Conservation (phyloP, 106 monocot species). For the Dendrobium chrysotoxum region DNA sequence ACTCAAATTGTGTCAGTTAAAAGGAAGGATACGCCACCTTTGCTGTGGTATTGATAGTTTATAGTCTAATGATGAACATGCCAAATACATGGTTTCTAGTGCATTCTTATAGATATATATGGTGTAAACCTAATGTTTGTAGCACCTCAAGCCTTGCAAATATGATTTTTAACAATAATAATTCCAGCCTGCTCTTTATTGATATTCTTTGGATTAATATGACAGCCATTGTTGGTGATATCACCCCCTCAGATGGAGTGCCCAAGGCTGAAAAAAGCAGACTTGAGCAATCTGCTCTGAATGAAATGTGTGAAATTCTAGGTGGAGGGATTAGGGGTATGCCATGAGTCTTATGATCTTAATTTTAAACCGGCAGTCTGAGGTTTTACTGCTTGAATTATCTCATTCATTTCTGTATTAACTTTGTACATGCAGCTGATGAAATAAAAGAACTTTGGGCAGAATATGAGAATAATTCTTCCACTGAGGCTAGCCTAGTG, state of each 20-base stretch:
- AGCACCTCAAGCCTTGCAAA: neutral
- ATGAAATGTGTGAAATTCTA: conserved; percentile 87
- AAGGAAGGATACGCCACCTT: neutral
- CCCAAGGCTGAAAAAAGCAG: conserved; percentile 85
- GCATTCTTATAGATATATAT: neutral
- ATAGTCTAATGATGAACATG: neutral
- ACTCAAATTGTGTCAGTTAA: neutral
- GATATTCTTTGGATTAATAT: conserved; percentile 10
- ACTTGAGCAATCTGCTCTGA: conserved; percentile 61
- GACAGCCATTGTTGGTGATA: conserved; percentile 91
- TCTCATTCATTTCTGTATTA: neutral
- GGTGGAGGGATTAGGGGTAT: conserved; percentile 71
- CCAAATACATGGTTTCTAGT: neutral
- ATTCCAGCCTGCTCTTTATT: neutral
- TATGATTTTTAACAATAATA: neutral
- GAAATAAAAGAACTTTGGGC: conserved; percentile 90
- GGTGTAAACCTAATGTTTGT: neutral
- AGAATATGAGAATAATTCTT: conserved; percentile 90
- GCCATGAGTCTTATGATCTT: conserved; percentile 2
- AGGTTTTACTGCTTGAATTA: conserved; percentile 1
- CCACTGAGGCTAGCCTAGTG: conserved; percentile 73
- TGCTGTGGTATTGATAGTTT: neutral
- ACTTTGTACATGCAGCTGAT: conserved; percentile 38
- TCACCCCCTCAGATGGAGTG: conserved; percentile 80
- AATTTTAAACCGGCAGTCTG: neutral